Evolutionary conservation across 2,329 filamentous ascomycete genomes (phyloP).

Genomic region (Fusarium sp.): DNA sequence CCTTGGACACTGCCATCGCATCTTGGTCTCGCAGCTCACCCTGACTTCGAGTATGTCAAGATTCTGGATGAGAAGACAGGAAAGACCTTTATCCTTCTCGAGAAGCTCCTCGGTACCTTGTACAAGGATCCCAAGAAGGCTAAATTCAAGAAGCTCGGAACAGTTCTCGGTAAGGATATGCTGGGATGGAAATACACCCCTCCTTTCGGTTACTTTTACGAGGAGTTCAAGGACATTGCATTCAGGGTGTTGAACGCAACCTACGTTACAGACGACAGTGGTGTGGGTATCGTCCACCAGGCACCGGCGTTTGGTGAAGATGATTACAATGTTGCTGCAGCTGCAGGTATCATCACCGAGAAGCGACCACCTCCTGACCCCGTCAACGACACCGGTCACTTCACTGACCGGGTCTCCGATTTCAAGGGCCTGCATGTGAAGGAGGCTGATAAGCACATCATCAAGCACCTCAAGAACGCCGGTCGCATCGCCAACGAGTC

Average conservation of each 20-base stretch:
- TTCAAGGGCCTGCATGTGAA: constrained; percentile 92
- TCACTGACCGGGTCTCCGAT: constrained; percentile 79
- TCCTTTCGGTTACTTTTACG: constrained; percentile 88
- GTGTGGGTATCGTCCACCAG: constrained; percentile 94
- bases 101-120: constrained; percentile 80
- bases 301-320: constrained; percentile 94
- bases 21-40: constrained; percentile 78
- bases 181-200: constrained; percentile 89
- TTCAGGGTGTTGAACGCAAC: constrained; percentile 85
- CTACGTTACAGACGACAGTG: constrained; percentile 89
- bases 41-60: constrained; percentile 88
- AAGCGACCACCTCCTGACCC: constrained; percentile 86
- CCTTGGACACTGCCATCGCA: constrained; percentile 88
- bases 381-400: constrained; percentile 84
- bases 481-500: constrained; percentile 85
- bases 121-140: constrained; percentile 98
- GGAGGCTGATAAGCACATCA: constrained; percentile 89
- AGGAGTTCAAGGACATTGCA: constrained; percentile 84
- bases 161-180: constrained; percentile 84
- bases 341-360: constrained; percentile 79
- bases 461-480: constrained; percentile 82
- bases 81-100: constrained; percentile 85
- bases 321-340: constrained; percentile 86
- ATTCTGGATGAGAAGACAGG: constrained; percentile 83
- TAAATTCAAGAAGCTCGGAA: constrained; percentile 84